These are phyloP conservation scores for Sequoia sempervirens DNA, from an alignment of 75 land plant species.

Conservation along the genomic window DNA sequence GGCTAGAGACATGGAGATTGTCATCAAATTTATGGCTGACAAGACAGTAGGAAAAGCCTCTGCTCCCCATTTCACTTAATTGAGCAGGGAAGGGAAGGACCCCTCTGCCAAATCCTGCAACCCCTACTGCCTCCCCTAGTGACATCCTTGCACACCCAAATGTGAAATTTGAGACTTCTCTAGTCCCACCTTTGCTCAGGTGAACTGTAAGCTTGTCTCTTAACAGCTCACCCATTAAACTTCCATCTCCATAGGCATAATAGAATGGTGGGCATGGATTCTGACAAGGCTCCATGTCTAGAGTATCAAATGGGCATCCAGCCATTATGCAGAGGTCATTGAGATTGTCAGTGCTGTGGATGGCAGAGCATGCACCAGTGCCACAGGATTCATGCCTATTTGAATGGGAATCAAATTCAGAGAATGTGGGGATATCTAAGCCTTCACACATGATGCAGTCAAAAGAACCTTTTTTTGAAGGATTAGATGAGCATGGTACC, in stretches of 20 bases:
- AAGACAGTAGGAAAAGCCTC: slow-evolving; percentile 77
- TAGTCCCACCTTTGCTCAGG: not conserved
- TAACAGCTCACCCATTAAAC: slow-evolving; percentile 40
- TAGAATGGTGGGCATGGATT: slow-evolving; percentile 49
- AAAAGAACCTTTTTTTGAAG: slow-evolving; percentile 15
- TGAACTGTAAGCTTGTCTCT: slow-evolving; percentile 30
- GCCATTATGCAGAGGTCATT: slow-evolving; percentile 64
- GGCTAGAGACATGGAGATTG: slow-evolving; percentile 14
- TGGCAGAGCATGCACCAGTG: slow-evolving; percentile 40
- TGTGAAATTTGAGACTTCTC: slow-evolving; percentile 40
- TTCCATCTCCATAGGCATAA: slow-evolving; percentile 72
- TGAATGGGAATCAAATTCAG: not conserved
- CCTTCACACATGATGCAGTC: slow-evolving; percentile 67
- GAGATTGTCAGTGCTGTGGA: slow-evolving; percentile 38
- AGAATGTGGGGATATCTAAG: slow-evolving; percentile 7
- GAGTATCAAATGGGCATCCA: slow-evolving; percentile 36
- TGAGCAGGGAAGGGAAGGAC: slow-evolving; percentile 55
- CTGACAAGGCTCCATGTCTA: slow-evolving; percentile 40
- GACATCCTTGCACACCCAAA: slow-evolving; percentile 65
- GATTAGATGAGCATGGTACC: slow-evolving; percentile 62
- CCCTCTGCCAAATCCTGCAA: slow-evolving; percentile 79
- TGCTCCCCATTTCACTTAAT: slow-evolving; percentile 27
- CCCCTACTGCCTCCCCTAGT: slow-evolving; percentile 67
- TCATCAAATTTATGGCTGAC: slow-evolving; percentile 33
- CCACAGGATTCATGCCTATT: slow-evolving; percentile 20